Evolutionary conservation across 139 green algal species (phyloP), one percentile per base, ranked within the genome.

Genomic region (Picochlorum sp.): DNA sequence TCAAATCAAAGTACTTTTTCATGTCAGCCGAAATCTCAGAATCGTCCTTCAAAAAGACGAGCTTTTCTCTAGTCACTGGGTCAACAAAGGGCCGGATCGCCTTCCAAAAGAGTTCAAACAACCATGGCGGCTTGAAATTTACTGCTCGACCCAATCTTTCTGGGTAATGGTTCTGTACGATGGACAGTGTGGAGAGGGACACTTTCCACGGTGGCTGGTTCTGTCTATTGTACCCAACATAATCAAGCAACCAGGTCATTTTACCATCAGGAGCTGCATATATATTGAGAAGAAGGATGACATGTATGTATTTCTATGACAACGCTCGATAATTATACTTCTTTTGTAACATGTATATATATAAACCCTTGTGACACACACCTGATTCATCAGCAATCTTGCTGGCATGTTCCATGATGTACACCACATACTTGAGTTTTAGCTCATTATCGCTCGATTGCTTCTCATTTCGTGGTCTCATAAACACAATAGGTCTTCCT

Each of bases 61-160:
- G 79, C 77, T 92, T 92, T 57, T 85, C 61, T 45, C 81, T 70
- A 1, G 85, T 92, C 7, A 86, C 71, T 1, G 83, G 71, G 74
- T 92, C 86, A 28, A 85, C 64, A 61, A 85, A 83, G 0, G 86
- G 85, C 0, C 68, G 62, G 21, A 89, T 76, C 3, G 85, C 84
- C 77, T 82, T 88, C 84, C 81, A 95, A 7, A 78, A 85, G 16
- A 92, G 31, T 23, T 74, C 71, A 77, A 95, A 95, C 1, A 95
- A 54, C 7, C 24, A 61, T 9, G 87, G 87, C 4, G 87, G 76
- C 30, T 84, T 75, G 57, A 82, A 93, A 66, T 75, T 88, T 26
- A 92, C 70, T 1, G 87, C 83, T 34, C 76, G 49, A 24, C 86
- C 87, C 37, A 95, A 73, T 6, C 87, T 80, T 77, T 95, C 87